Conservation (phyloP, 176 grass and related monocot genomes). For the Zizania latifolia region DNA sequence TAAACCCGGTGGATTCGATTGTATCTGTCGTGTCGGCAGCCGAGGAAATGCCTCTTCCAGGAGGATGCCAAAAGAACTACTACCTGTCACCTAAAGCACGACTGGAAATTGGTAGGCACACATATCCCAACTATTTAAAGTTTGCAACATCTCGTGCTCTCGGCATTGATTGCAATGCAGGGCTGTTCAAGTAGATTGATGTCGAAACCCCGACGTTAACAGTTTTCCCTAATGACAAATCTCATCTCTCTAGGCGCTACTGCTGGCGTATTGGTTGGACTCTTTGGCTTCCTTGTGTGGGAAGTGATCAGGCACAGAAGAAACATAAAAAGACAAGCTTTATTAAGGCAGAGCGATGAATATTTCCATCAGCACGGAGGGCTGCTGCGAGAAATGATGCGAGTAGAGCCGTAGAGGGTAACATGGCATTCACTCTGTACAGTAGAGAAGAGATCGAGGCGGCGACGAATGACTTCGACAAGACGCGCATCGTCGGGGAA, state of each 20-base stretch:
- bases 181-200: neutral
- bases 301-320: neutral
- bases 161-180: neutral
- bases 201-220: too few species aligned
- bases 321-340: neutral
- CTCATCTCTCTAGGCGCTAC: neutral
- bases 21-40: neutral
- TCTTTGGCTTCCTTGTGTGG: neutral
- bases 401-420: neutral
- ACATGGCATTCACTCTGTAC: conserved; percentile 7
- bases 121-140: neutral
- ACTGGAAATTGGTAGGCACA: neutral
- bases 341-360: neutral
- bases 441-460: conserved; percentile 11
- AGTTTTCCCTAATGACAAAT: neutral
- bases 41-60: neutral
- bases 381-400: conserved; percentile 6
- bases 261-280: neutral
- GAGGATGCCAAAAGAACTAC: neutral
- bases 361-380: neutral
- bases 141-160: neutral
- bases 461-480: conserved; percentile 27
- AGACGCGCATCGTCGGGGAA: neutral
- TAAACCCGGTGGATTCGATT: neutral
- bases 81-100: neutral